Base-by-base conservation (phyloP, 192 early-diverging fungal genomes). In the Backusella tarrabulga region DNA sequence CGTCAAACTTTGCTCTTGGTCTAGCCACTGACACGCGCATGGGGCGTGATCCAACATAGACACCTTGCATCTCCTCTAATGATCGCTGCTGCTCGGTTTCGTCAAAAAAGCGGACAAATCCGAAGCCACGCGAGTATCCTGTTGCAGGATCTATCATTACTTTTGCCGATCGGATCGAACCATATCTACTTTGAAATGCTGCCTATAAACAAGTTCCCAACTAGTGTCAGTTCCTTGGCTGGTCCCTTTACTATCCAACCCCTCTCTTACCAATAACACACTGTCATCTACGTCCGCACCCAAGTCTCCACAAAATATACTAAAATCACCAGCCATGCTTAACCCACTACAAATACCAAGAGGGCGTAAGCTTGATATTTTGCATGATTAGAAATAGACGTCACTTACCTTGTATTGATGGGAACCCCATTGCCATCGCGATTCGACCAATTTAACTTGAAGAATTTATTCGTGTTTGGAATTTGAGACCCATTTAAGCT, bases 101-200 rank as follows among this genome's bases (percentile, higher is more conserved):
- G 40, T 74, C 73, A 67, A 42, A 74, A 35, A 74, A 74, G 0
- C 73, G 54, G 41, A 74, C 34, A 86, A 99, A 99, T 15, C 96
- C 97, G 83, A 96, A 99, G 15, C 96, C 93, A 63, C 94, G 85
- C 42, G 96, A 92, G 78, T 91, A 81, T 35, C 91, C 89, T 5
- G 96, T 98, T 60, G 86, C 83, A 15, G 92, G 90, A 80, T 98
- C 96, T 6, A 91, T 92, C 76, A 98, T 95, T 44, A 99, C 95
- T 81, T 97, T 97, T 78, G 96, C 97, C 5, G 73, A 74, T 60
- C 56, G 23, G 9, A 56, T 66, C 3, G 73, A 74, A 15, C n/a
- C 14, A 74, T 74, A 74, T 40, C 73, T 36, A 29, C 35, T 66
- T 66, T 74, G 73, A 42, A 74, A 74, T 23, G 73, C 56, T 66